Conservation (phyloP, 768 basidiomycete species). For the Tephrocybe sp. region DNA sequence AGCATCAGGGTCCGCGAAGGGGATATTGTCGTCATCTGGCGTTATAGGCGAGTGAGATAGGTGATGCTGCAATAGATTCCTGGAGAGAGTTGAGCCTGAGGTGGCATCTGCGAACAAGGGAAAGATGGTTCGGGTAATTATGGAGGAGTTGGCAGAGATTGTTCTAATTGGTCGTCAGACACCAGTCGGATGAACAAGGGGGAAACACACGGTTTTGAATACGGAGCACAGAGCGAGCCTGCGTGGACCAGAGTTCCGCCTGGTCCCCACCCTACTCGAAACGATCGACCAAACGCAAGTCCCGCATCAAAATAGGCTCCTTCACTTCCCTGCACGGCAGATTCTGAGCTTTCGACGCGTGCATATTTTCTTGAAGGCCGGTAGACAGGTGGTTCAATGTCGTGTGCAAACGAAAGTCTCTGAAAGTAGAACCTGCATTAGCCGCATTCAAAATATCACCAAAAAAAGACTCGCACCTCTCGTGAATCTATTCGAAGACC, state of each 20-base stretch:
- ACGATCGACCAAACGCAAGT: conserved; percentile 81
- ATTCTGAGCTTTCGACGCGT: conserved; percentile 67
- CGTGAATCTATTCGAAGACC: conserved; percentile 57
- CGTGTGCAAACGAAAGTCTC: conserved; percentile 80
- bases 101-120: conserved; percentile 36
- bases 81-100: conserved; percentile 41
- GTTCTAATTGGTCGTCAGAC: conserved; percentile 32
- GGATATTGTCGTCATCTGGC: conserved; percentile 67
- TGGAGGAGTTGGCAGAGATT: conserved; percentile 61
- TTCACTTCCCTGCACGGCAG: conserved; percentile 65
- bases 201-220: conserved; percentile 51
- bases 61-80: conserved; percentile 75
- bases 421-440: conserved; percentile 29
- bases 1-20: conserved; percentile 63
- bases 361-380: conserved; percentile 82
- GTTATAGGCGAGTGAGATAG: conserved; percentile 71
- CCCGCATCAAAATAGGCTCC: conserved; percentile 77
- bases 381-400: conserved; percentile 64
- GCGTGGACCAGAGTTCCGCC: conserved; percentile 73
- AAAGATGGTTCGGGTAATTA: conserved; percentile 51
- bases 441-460: background rate
- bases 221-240: conserved; percentile 70
- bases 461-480: conserved; percentile 44
- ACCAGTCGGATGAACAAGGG: background rate
- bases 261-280: conserved; percentile 90